Conservation (phyloP, 2,329 filamentous ascomycete genomes). For the Calonectria honghensis region DNA sequence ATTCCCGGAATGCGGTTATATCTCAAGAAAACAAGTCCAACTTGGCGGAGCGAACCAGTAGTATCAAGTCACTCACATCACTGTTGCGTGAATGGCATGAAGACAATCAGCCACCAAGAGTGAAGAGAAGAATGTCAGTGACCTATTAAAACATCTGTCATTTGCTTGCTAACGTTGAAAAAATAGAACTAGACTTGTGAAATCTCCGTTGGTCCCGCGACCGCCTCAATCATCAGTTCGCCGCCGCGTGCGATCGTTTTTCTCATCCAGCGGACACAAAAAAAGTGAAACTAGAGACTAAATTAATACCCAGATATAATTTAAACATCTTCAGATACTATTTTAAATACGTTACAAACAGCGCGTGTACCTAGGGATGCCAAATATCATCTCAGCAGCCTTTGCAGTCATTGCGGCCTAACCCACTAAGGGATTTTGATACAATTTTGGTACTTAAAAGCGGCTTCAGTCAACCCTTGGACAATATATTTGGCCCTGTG, state of each 20-base stretch:
- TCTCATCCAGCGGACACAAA: neutral
- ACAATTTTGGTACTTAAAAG: no score
- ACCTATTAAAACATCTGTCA: neutral
- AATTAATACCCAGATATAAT: neutral
- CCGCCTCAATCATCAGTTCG: neutral
- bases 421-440: no score
- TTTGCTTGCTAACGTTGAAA: neutral
- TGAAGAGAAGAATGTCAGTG: neutral
- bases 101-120: neutral
- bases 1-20: neutral
- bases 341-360: neutral
- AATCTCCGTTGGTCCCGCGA: neutral
- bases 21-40: neutral
- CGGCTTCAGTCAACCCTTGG: no score
- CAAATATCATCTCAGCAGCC: no score
- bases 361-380: no score
- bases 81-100: conserved; percentile 4
- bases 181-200: neutral
- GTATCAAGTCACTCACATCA: neutral
- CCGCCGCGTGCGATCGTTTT: neutral
- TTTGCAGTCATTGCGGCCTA: no score
- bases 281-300: neutral
- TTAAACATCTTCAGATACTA: neutral
- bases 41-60: neutral
- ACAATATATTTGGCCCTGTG: no score